These are phyloP conservation scores for Trichoderma lentiforme DNA, from an alignment of 2,329 filamentous ascomycete genomes.

Conservation along the genomic window DNA sequence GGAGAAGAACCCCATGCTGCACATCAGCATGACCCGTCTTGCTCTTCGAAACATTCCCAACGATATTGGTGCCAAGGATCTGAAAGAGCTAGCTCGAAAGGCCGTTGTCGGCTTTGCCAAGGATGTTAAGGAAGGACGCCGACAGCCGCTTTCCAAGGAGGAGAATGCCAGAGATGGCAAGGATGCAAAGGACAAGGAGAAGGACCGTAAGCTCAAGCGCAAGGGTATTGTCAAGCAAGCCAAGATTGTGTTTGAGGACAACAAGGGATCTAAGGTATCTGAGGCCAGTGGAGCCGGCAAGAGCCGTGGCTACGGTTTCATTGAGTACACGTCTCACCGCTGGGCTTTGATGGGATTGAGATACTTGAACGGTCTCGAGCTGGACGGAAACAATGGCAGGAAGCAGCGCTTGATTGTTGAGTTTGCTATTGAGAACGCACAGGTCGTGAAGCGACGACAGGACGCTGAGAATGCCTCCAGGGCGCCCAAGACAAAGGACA, in stretches of 20 bases:
- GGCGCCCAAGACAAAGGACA: conserved; percentile 27
- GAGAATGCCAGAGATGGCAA: conserved; percentile 77
- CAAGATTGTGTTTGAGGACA: conserved; percentile 90
- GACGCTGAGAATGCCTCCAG: conserved; percentile 36
- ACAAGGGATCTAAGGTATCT: conserved; percentile 76
- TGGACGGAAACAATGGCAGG: conserved; percentile 63
- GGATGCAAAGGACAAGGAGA: conserved; percentile 77
- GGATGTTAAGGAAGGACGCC: conserved; percentile 76
- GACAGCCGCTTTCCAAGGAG: conserved; percentile 81
- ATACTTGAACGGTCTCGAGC: conserved; percentile 79
- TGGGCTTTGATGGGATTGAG: conserved; percentile 92
- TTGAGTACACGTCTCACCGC: conserved; percentile 92
- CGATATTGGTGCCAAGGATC: conserved; percentile 75
- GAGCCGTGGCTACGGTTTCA: conserved; percentile 92
- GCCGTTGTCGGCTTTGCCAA: conserved; percentile 92
- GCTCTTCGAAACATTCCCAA: conserved; percentile 89
- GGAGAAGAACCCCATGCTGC: conserved; percentile 83
- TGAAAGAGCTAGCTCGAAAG: conserved; percentile 86
- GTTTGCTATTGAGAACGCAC: conserved; percentile 96
- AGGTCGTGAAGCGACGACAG: conserved; percentile 77
- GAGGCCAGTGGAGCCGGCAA: conserved; percentile 75
- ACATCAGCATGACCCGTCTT: conserved; percentile 84
- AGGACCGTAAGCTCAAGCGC: conserved; percentile 72
- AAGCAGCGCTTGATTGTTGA: conserved; percentile 91
- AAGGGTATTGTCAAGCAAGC: conserved; percentile 88